phyloP scores from a whole-genome alignment of 1,139 yeast species.

The Candida sanyaensis region DNA sequence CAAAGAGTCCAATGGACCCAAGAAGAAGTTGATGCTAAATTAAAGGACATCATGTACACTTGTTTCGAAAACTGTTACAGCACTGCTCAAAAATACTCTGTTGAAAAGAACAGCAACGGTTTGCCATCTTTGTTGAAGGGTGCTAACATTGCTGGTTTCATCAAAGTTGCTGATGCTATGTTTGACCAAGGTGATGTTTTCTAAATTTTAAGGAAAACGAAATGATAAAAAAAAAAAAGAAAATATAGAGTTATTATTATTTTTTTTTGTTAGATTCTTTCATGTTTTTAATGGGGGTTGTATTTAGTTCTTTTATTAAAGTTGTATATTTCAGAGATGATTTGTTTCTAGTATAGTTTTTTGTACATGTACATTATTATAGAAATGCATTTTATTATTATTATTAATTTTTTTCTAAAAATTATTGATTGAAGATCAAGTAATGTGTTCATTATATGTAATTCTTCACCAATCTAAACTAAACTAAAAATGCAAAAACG shows the following conservation, averaged over 20 bases:
- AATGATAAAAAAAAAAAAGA: not conserved
- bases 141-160: slow-evolving; percentile 98
- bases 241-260: not conserved
- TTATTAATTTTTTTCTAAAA: no score
- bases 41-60: slow-evolving; percentile 88
- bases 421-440: no score
- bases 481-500: not conserved
- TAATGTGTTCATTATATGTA: not conserved
- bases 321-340: slow-evolving; percentile 1
- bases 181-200: slow-evolving; percentile 92
- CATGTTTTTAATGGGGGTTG: slow-evolving; percentile 2
- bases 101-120: slow-evolving; percentile 56
- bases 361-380: not conserved
- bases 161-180: slow-evolving; percentile 98
- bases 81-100: slow-evolving; percentile 80
- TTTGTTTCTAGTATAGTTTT: not conserved
- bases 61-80: slow-evolving; percentile 92
- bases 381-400: not conserved
- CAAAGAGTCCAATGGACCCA: slow-evolving; percentile 86
- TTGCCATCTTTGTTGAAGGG: slow-evolving; percentile 96
- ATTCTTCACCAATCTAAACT: not conserved
- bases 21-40: slow-evolving; percentile 85
- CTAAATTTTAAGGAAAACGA: slow-evolving; percentile 23
- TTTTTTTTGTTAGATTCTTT: not conserved
- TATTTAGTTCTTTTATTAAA: slow-evolving; percentile 1